These are phyloP conservation scores for Hansfordia pulvinata DNA, from an alignment of 2,329 filamentous ascomycete species.

Conservation along the genomic window DNA sequence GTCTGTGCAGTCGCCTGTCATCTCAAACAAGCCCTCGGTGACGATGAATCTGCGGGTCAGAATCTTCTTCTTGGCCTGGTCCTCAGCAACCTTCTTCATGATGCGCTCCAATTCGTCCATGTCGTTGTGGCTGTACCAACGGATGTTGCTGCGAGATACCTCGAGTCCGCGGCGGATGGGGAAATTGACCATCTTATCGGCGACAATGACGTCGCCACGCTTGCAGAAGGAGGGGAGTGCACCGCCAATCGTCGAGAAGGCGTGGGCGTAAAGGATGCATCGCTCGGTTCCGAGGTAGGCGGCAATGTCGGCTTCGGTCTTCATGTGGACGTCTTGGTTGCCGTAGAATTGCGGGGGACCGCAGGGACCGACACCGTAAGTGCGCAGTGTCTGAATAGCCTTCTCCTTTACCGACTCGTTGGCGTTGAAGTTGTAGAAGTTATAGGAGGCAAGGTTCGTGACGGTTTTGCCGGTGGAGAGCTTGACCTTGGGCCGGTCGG, in stretches of 20 bases:
- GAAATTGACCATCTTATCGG: conserved; percentile 86
- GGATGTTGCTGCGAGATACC: conserved; percentile 78
- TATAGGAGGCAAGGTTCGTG: conserved; percentile 86
- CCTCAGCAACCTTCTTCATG: conserved; percentile 72
- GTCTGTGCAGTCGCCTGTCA: conserved; percentile 70
- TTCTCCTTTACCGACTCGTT: conserved; percentile 92
- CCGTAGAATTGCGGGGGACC: conserved; percentile 97
- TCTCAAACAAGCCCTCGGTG: conserved; percentile 89
- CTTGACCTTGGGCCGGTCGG: conserved; percentile 82
- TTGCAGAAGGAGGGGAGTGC: conserved; percentile 97
- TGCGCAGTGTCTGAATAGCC: conserved; percentile 83
- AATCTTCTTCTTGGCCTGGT: conserved; percentile 73
- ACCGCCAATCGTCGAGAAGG: conserved; percentile 92
- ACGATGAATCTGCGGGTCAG: conserved; percentile 90
- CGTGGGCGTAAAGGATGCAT: conserved; percentile 91
- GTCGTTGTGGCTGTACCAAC: conserved; percentile 93
- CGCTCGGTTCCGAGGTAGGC: conserved; percentile 75
- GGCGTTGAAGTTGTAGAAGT: conserved; percentile 93
- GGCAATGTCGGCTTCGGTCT: conserved; percentile 87
- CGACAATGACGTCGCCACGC: conserved; percentile 91
- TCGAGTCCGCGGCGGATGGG: conserved; percentile 90
- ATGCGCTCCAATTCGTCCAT: conserved; percentile 86
- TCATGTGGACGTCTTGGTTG: conserved; percentile 96
- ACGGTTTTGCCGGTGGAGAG: conserved; percentile 81
- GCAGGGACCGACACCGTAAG: conserved; percentile 92